A percentile compares a stretch with the other conserved stretches of the same genome.
Conservation (phyloP, 1,284 basidiomycete genomes). For the Pholiota adiposa region DNA sequence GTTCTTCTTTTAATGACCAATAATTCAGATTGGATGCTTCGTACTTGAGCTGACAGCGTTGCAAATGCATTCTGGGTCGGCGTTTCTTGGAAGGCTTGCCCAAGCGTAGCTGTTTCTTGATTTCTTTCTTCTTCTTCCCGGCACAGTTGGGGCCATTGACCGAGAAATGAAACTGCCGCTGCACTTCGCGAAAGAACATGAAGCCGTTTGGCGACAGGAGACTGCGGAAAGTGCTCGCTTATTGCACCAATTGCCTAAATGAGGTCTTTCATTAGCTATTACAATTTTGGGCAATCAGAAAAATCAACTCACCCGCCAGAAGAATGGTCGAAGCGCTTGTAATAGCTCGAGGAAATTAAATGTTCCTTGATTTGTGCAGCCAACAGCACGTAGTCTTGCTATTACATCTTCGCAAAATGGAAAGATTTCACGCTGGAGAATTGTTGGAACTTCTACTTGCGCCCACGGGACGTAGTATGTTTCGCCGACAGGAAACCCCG, state of each 20-base stretch:
- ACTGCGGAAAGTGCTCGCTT: constrained; percentile 4
- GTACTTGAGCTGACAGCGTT: too few species aligned
- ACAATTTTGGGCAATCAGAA: too few species aligned
- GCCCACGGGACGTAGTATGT: constrained; percentile 15
- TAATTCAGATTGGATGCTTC: neutral
- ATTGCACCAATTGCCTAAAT: constrained; percentile 12
- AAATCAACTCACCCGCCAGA: constrained; percentile 11
- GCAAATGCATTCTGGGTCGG: constrained; percentile 10
- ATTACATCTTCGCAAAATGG: constrained; percentile 14
- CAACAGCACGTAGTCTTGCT: constrained; percentile 7
- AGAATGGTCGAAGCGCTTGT: constrained; percentile 14
- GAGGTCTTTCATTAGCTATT: too few species aligned
- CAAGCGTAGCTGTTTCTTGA: too few species aligned
- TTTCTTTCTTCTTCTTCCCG: neutral
- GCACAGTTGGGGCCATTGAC: constrained; percentile 1
- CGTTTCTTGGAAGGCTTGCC: constrained; percentile 9
- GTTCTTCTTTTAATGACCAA: constrained; percentile 9
- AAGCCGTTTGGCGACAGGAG: neutral
- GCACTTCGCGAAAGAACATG: neutral
- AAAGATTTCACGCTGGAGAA: constrained; percentile 8
- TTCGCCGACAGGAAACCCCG: constrained; percentile 15
- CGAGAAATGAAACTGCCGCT: neutral
- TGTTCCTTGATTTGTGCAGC: constrained; percentile 13
- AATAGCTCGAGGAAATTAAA: constrained; percentile 16
- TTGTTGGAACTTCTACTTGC: constrained; percentile 5